phyloP scores from a whole-genome alignment of 2,329 filamentous ascomycete species.

The Acephala macrosclerotiorum region DNA sequence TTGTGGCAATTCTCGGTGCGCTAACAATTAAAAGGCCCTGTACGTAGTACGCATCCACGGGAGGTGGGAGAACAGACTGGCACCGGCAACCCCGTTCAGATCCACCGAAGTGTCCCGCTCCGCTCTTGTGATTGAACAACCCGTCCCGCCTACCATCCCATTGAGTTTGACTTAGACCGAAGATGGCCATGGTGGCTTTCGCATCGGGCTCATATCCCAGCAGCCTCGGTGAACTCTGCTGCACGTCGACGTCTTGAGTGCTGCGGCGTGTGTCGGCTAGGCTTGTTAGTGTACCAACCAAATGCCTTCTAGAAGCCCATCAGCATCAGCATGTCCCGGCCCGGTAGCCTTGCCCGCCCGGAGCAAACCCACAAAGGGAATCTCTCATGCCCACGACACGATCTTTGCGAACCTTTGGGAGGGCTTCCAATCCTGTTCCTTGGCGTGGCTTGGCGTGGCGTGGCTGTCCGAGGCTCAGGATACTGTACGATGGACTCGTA shows the following conservation, averaged over 20 bases:
- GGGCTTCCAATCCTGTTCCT: not conserved
- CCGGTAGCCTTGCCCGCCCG: not conserved
- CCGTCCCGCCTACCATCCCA: not conserved
- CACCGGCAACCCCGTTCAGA: not conserved
- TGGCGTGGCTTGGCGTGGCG: not conserved
- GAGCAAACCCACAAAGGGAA: slow-evolving; percentile 1
- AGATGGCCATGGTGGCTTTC: not conserved
- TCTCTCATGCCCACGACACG: not conserved
- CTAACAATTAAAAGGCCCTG: too few relatives aligned
- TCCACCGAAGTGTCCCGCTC: not conserved
- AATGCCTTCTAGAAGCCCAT: not conserved
- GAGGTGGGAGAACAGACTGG: not conserved
- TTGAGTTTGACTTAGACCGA: not conserved
- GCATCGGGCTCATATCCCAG: not conserved
- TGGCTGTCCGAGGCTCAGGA: not conserved
- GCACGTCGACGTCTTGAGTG: not conserved
- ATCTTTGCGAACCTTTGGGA: not conserved
- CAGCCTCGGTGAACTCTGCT: not conserved
- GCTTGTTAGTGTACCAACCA: not conserved
- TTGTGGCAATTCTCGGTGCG: too few relatives aligned
- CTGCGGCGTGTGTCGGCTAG: too few relatives aligned
- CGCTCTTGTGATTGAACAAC: not conserved
- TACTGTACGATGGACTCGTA: not conserved
- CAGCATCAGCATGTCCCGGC: too few relatives aligned
- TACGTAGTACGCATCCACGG: too few relatives aligned